Percentiles rank a stretch among this genome's conserved stretches.
These are phyloP conservation scores for Naganishia sp. DNA, from an alignment of 1,284 basidiomycete genomes.

Conservation along the genomic window DNA sequence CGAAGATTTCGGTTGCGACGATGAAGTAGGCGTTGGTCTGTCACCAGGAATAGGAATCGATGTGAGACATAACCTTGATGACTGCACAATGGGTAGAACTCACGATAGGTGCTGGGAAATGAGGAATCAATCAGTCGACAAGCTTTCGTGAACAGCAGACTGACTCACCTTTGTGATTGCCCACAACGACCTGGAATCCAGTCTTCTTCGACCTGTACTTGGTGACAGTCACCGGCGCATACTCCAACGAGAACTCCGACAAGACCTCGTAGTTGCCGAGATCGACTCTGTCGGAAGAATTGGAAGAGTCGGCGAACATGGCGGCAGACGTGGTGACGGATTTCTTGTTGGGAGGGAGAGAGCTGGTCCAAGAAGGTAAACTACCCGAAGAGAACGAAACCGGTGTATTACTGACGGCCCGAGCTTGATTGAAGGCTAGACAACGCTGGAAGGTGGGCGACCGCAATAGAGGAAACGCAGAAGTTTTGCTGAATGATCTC, in stretches of 20 bases:
- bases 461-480: constrained; percentile 10
- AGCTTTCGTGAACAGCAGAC: neutral
- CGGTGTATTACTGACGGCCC: neutral
- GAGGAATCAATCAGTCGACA: neutral
- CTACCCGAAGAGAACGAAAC: neutral
- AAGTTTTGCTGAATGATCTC: constrained; percentile 15
- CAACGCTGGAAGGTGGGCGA: neutral
- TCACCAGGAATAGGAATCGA: constrained; percentile 19
- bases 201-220: constrained; percentile 55
- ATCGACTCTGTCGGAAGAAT: constrained; percentile 32
- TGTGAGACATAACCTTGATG: neutral
- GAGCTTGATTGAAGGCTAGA: no score
- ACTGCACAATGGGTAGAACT: neutral
- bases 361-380: neutral
- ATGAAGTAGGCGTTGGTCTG: constrained; percentile 89
- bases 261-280: constrained; percentile 51
- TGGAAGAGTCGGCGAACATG: neutral
- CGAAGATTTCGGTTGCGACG: constrained; percentile 90
- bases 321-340: neutral
- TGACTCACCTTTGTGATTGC: constrained; percentile 71
- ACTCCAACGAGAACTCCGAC: constrained; percentile 48
- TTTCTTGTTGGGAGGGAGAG: neutral
- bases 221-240: constrained; percentile 50
- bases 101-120: constrained; percentile 25
- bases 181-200: constrained; percentile 56